These are phyloP conservation scores for Viridothelium virens DNA, from an alignment of 495 filamentous ascomycete species.

Conservation along the genomic window DNA sequence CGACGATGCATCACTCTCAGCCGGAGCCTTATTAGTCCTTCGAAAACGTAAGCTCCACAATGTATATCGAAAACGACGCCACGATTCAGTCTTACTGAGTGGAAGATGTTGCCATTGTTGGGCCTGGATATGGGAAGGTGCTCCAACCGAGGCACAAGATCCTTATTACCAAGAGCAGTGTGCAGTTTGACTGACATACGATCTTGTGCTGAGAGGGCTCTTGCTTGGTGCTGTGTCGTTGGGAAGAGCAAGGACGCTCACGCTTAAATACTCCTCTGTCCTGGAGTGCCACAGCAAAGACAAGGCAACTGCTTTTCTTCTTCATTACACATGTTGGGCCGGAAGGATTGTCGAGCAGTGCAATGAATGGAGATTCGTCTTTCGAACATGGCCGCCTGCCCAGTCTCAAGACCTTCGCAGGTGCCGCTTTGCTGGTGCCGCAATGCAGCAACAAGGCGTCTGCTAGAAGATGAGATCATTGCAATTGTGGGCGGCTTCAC, in stretches of 20 bases:
- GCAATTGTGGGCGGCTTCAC: background rate
- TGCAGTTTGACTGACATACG: background rate
- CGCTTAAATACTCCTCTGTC: too few relatives aligned
- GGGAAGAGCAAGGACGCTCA: background rate
- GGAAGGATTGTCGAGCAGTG: background rate
- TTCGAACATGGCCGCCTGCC: background rate
- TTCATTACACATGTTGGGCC: background rate
- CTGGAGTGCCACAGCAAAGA: background rate
- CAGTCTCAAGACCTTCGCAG: too few relatives aligned
- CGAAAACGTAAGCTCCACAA: background rate
- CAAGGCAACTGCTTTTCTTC: background rate
- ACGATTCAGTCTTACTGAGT: background rate
- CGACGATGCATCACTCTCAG: background rate
- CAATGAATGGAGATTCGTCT: background rate
- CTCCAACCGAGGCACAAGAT: background rate
- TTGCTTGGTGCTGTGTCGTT: background rate
- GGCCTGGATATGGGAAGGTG: background rate
- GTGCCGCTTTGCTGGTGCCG: too few relatives aligned
- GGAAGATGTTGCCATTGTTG: background rate
- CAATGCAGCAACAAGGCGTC: background rate
- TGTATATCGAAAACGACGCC: background rate
- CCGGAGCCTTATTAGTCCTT: background rate
- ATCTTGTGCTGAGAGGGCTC: background rate
- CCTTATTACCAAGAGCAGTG: background rate
- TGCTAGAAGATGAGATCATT: background rate